Evolutionary conservation across 805 yeast genomes (phyloP).

Genomic region (Ogataea polymorpha): DNA sequence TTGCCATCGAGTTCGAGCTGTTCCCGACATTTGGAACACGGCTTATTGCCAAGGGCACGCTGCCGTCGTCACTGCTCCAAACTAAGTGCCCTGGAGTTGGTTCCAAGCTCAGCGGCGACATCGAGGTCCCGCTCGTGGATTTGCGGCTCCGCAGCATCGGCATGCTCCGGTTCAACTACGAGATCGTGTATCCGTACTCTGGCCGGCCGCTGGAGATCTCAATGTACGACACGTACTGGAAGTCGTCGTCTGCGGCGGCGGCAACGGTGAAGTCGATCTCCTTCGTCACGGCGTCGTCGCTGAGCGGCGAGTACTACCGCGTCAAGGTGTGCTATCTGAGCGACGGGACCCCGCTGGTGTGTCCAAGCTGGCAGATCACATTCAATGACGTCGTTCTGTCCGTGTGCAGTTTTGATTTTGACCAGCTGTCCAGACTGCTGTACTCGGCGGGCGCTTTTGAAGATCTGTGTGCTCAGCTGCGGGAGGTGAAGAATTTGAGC

Average conservation of each 20-base stretch:
- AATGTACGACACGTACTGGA: conserved; percentile 96
- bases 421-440: conserved; percentile 36
- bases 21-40: conserved; percentile 95
- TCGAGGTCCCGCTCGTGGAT: conserved; percentile 75
- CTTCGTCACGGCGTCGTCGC: conserved; percentile 86
- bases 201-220: conserved; percentile 84
- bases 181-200: conserved; percentile 83
- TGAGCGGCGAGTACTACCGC: conserved; percentile 75
- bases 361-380: conserved; percentile 62
- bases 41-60: conserved; percentile 83
- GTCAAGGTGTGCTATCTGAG: conserved; percentile 66
- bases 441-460: conserved; percentile 20
- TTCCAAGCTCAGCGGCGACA: conserved; percentile 36
- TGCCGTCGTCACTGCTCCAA: conserved; percentile 55
- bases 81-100: conserved; percentile 36
- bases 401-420: conserved; percentile 54
- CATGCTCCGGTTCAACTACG: conserved; percentile 69
- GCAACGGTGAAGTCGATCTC: conserved; percentile 42
- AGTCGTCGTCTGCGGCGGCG: conserved; percentile 60
- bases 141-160: conserved; percentile 80
- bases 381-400: conserved; percentile 49
- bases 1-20: conserved; percentile 80
- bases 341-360: conserved; percentile 84
- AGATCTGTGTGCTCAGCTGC: conserved; percentile 16
- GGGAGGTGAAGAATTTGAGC: conserved; percentile 10